Evolutionary conservation across 495 filamentous ascomycete species (phyloP).

Genomic region (Letharia columbiana): DNA sequence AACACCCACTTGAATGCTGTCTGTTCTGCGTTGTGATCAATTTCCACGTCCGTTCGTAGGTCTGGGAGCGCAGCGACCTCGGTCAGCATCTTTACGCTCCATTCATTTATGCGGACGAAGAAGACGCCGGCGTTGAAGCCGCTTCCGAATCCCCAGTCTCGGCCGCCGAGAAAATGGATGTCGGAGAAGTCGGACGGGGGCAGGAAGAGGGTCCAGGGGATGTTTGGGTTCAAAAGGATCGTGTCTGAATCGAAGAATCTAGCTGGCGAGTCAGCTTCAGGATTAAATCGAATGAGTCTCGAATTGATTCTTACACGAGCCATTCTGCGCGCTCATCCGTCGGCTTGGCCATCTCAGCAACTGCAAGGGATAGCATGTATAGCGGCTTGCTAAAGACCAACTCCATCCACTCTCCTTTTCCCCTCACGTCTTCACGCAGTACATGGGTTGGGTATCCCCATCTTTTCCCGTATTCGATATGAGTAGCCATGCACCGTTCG

Average conservation of each 20-base stretch:
- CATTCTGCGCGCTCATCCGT: background rate
- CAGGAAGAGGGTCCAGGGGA: constrained; percentile 32
- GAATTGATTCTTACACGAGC: background rate
- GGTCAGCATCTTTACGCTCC: constrained; percentile 33
- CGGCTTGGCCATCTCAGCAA: constrained; percentile 1
- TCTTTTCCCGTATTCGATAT: background rate
- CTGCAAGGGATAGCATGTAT: background rate
- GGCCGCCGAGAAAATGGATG: constrained; percentile 13
- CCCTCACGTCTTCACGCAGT: background rate
- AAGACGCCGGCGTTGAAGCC: constrained; percentile 33
- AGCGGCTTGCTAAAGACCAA: background rate
- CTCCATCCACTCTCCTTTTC: background rate
- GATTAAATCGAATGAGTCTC: background rate
- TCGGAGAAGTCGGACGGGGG: constrained; percentile 28
- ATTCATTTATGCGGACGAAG: constrained; percentile 34
- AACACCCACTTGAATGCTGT: constrained; percentile 29
- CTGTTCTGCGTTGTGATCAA: constrained; percentile 30
- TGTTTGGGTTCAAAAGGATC: constrained; percentile 28
- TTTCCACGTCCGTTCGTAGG: constrained; percentile 27
- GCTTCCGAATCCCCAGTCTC: constrained; percentile 28
- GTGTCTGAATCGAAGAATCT: constrained; percentile 28
- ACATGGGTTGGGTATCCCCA: constrained; percentile 4
- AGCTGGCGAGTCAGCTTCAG: background rate
- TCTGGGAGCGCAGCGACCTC: constrained; percentile 29
- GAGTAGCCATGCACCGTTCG: background rate